Evolutionary conservation across 129 eudicot species (phyloP), one percentile per base, ranked within the genome.

Genomic region (Flaveria bidentis): DNA sequence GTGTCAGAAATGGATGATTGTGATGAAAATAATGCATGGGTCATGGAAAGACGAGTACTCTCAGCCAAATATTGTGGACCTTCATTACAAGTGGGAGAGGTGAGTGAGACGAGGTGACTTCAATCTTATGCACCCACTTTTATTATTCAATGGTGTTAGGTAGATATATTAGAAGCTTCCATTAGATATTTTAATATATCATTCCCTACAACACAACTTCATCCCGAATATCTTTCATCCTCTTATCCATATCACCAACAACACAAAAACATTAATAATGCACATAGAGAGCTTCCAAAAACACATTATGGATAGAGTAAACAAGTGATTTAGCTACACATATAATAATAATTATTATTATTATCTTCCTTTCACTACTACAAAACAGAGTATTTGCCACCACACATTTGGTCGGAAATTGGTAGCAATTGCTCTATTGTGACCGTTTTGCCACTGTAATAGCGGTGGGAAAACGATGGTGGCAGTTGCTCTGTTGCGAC

Each of bases 81-180:
- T 13, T 74, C 71, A 16, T 46, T 47, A 47, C 79, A 63, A 75
- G 56, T 49, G 69, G 69, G 8, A 72, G 67, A 72, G 52, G 39
- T 72, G 71, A 66, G 70, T 36, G 49, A 64, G 49, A 17, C 12
- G 2, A 64, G 77, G 20, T 56, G 36, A 36, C 52, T 4, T 72
- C 51, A 39, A 42, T 56, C 26, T 56, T 55, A 47, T 30, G 22
- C 51, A 63, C 50, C 41, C 72, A 12, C 50, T 62, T 33, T 44
- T 75, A 46, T 75, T 75, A 52, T 71, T 75, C 62, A 75, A 75
- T 5, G 63, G 79, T n/a, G 79, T 63, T 63, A 28, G 79, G 79
- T 75, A 30, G 63, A 75, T 64, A 62, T 17, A 8, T 62, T 17
- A 64, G 79, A 75, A 75, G 72, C 63, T 75, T 75, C 79, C 51